Percentiles rank a stretch among this genome's conserved stretches.
These are phyloP conservation scores for Amyloporia xantha DNA, from an alignment of 768 basidiomycete genomes.

Conservation along the genomic window DNA sequence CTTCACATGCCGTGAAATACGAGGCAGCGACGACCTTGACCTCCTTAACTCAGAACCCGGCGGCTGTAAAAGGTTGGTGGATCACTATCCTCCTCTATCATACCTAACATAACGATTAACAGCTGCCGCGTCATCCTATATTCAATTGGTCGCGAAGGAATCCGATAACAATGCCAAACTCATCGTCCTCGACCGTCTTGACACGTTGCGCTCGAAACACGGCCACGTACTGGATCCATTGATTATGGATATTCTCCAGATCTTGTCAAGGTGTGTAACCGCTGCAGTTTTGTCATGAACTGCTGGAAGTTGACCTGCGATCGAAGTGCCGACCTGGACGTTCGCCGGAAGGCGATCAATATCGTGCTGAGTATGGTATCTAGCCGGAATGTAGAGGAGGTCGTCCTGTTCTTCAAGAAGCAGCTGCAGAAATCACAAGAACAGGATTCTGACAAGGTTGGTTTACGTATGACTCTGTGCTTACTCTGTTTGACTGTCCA, in stretches of 20 bases:
- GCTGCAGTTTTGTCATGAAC: not conserved
- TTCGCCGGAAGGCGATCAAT: conserved; percentile 83
- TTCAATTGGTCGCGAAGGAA: conserved; percentile 88
- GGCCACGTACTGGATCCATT: conserved; percentile 84
- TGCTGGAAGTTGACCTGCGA: conserved; percentile 3
- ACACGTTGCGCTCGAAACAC: conserved; percentile 74
- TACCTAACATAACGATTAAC: not conserved
- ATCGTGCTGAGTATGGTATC: conserved; percentile 92
- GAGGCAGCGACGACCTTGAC: conserved; percentile 96
- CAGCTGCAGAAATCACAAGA: conserved; percentile 93
- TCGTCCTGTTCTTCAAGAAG: conserved; percentile 95
- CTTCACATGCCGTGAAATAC: conserved; percentile 93
- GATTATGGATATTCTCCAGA: conserved; percentile 93
- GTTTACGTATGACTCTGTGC: no score
- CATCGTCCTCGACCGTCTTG: conserved; percentile 90
- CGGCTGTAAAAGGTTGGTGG: conserved; percentile 82
- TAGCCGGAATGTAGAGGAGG: conserved; percentile 92
- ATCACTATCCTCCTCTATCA: not conserved
- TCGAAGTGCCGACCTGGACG: conserved; percentile 90
- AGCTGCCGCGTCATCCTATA: conserved; percentile 88
- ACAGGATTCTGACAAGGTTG: conserved; percentile 86
- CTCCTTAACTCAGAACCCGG: conserved; percentile 88
- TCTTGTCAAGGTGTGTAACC: conserved; percentile 61
- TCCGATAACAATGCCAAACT: conserved; percentile 99
- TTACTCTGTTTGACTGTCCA: not conserved